Conservation (phyloP, 192 early-diverging fungal species). For the Physocladia obscura region DNA sequence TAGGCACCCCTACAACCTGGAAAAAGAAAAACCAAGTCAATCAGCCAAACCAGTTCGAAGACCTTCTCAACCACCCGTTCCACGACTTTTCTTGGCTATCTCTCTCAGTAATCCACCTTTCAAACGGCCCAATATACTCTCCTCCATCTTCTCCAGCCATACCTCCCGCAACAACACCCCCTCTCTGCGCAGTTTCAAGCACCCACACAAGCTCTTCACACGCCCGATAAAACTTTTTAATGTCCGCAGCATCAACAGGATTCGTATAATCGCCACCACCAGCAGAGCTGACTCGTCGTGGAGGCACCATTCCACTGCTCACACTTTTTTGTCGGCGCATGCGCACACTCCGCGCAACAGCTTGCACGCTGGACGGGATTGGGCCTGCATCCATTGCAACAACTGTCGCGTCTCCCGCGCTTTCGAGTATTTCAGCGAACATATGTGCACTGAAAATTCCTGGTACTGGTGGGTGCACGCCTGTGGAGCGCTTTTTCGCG, state of each 20-base stretch:
- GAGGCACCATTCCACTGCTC: background rate
- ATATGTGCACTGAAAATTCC: background rate
- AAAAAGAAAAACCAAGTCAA: too few relatives aligned
- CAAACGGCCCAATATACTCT: conserved; percentile 5
- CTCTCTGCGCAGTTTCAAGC: conserved; percentile 4
- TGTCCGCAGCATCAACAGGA: background rate
- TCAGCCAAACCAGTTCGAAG: too few relatives aligned
- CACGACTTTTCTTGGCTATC: background rate
- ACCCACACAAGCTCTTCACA: conserved; percentile 2
- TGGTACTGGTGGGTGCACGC: background rate
- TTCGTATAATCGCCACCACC: background rate
- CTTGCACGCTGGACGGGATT: background rate
- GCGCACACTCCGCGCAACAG: conserved; percentile 15
- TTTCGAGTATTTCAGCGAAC: background rate
- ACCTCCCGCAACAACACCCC: background rate
- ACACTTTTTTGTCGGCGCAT: conserved; percentile 18
- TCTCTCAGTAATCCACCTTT: conserved; percentile 11
- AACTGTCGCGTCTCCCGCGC: conserved; percentile 4
- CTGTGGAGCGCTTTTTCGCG: background rate
- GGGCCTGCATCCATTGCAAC: conserved; percentile 18
- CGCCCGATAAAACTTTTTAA: conserved; percentile 2
- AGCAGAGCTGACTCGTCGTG: background rate
- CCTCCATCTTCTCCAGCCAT: background rate
- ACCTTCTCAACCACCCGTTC: conserved; percentile 12
- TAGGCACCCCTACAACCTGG: too few relatives aligned